Evolutionary conservation across 345 rosid species (phyloP).

Genomic region (Linum lewisii): DNA sequence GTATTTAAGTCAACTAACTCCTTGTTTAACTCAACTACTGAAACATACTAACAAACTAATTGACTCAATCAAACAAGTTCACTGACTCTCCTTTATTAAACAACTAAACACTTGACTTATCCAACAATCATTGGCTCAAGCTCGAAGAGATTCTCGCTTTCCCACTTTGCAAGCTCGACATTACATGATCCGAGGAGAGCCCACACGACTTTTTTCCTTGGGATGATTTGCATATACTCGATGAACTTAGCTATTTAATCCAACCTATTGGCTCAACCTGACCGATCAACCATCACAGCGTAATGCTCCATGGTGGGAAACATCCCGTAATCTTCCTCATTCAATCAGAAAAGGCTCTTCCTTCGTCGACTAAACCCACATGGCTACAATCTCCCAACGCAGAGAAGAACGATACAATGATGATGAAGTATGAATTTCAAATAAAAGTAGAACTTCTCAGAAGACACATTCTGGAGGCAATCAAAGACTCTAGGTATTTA

Average conservation of each 20-base stretch:
- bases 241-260: constrained; percentile 19
- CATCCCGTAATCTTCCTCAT: neutral
- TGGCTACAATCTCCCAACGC: neutral
- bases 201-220: constrained; percentile 23
- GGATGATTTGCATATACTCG: constrained; percentile 18
- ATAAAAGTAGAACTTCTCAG: too few species aligned
- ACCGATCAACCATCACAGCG: constrained; percentile 59
- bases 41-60: too few species aligned
- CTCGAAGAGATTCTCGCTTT: constrained; percentile 19
- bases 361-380: neutral
- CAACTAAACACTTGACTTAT: too few species aligned
- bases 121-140: constrained; percentile 26
- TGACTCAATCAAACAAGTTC: too few species aligned
- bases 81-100: too few species aligned
- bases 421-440: too few species aligned
- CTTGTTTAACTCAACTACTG: too few species aligned
- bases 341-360: neutral
- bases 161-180: constrained; percentile 22
- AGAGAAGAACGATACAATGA: neutral
- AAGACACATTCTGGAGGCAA: too few species aligned
- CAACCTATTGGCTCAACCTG: constrained; percentile 23
- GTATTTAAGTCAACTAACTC: too few species aligned
- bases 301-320: constrained; percentile 47
- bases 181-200: constrained; percentile 24
- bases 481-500: too few species aligned